phyloP scores from a whole-genome alignment of 352 stramenopile genomes.

The Paralagenidium karlingii region DNA sequence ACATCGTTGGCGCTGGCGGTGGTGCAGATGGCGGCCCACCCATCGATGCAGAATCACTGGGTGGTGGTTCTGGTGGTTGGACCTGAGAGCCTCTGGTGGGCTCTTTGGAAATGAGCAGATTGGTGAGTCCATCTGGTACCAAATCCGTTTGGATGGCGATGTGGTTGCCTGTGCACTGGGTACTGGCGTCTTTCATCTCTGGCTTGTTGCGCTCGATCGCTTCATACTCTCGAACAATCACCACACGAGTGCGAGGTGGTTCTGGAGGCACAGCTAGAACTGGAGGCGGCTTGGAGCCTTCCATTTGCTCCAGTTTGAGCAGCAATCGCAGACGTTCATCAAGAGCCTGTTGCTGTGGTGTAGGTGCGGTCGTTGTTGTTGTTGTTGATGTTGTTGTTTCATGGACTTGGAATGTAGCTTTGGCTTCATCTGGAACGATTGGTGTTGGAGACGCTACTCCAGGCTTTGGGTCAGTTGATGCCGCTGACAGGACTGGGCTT shows the following conservation, averaged over 20 bases:
- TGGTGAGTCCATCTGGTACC: slow-evolving; percentile 40
- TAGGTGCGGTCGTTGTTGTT: not conserved
- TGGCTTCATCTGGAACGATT: not conserved
- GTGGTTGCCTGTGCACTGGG: slow-evolving; percentile 67
- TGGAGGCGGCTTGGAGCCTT: not conserved
- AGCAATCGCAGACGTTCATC: not conserved
- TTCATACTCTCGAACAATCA: slow-evolving; percentile 45
- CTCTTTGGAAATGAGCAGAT: slow-evolving; percentile 6
- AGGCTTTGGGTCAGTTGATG: not conserved
- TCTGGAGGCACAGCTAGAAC: not conserved
- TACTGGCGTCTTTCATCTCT: slow-evolving; percentile 53
- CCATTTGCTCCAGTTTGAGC: not conserved
- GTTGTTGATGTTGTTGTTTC: not conserved
- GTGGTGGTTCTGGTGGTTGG: not conserved
- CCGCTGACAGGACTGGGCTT: not conserved
- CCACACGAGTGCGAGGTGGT: slow-evolving; percentile 9
- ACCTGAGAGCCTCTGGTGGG: not conserved
- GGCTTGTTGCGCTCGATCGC: slow-evolving; percentile 1
- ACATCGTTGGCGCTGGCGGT: not conserved
- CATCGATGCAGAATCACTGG: too few relatives aligned
- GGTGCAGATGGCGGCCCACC: too few relatives aligned
- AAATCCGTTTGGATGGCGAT: slow-evolving; percentile 52
- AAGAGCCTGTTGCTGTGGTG: not conserved
- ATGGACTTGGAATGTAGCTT: not conserved
- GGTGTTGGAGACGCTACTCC: not conserved